Conservation (phyloP, 805 yeast genomes). For the Brettanomyces bruxellensis region DNA sequence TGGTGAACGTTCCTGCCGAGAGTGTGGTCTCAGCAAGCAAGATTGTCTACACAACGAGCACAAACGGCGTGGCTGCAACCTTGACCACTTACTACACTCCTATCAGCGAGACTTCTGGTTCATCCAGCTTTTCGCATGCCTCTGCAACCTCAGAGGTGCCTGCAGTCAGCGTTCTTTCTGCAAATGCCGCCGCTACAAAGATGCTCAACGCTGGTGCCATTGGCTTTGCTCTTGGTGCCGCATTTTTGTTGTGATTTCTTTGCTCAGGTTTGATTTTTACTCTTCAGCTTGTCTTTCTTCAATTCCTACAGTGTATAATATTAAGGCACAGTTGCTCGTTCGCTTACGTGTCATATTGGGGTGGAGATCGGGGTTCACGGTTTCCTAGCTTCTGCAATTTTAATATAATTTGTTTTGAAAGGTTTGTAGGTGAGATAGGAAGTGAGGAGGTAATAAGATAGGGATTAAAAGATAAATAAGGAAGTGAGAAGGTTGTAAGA, state of each 20-base stretch:
- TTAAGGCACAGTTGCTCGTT: not conserved
- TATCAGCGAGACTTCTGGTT: slow-evolving; percentile 2
- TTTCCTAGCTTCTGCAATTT: no score
- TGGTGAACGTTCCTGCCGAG: slow-evolving; percentile 13
- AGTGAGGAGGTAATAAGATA: no score
- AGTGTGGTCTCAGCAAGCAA: slow-evolving; percentile 8
- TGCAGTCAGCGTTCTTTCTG: not conserved
- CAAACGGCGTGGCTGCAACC: slow-evolving; percentile 17
- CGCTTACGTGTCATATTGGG: not conserved
- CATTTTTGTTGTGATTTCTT: not conserved
- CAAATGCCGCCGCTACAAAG: not conserved
- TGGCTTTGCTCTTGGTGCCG: slow-evolving; percentile 1
- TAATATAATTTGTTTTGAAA: no score
- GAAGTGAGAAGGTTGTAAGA: no score
- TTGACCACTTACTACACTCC: slow-evolving; percentile 16
- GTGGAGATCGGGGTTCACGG: not conserved
- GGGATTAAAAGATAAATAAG: no score
- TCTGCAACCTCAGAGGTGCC: not conserved
- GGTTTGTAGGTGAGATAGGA: no score
- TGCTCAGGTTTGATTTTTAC: no score
- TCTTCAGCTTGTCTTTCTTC: not conserved
- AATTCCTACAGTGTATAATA: not conserved
- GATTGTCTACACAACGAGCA: slow-evolving; percentile 17
- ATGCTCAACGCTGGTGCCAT: not conserved
- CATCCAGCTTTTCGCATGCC: not conserved